Evolutionary conservation across 2,329 filamentous ascomycete genomes (phyloP).

Genomic region (Fusarium ramigenum): DNA sequence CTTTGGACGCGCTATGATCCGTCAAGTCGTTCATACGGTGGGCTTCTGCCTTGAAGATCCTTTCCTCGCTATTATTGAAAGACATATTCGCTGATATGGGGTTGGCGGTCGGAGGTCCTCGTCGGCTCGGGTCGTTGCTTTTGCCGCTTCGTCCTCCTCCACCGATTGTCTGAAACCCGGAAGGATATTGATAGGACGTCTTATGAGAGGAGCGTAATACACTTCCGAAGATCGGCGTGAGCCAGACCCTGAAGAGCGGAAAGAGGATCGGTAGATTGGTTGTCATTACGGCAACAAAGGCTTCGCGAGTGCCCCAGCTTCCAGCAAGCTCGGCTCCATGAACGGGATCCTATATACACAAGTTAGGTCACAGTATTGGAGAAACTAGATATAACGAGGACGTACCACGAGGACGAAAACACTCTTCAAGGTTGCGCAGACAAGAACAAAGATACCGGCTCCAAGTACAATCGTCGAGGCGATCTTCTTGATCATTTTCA

Average conservation of each 20-base stretch:
- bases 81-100: constrained; percentile 50
- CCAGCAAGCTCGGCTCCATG: constrained; percentile 51
- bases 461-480: constrained; percentile 51
- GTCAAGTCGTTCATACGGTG: constrained; percentile 43
- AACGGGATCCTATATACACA: constrained; percentile 45
- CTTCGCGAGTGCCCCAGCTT: constrained; percentile 52
- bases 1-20: constrained; percentile 32
- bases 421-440: constrained; percentile 50
- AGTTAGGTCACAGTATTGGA: fast-evolving
- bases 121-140: constrained; percentile 44
- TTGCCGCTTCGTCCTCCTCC: constrained; percentile 47
- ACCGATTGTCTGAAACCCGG: constrained; percentile 53
- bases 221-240: constrained; percentile 45
- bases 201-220: constrained; percentile 48
- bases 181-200: constrained; percentile 50
- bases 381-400: fast-evolving
- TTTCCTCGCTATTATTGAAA: constrained; percentile 51
- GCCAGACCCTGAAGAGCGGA: constrained; percentile 53
- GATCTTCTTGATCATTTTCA: constrained; percentile 49
- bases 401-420: constrained; percentile 50
- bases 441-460: constrained; percentile 52
- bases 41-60: constrained; percentile 56
- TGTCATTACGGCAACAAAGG: constrained; percentile 53
- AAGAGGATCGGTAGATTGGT: constrained; percentile 55
- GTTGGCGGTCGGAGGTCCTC: constrained; percentile 46